Evolutionary conservation across 805 yeast genomes (phyloP), one percentile per base, ranked within the genome.

Genomic region (Candida chauliodis): DNA sequence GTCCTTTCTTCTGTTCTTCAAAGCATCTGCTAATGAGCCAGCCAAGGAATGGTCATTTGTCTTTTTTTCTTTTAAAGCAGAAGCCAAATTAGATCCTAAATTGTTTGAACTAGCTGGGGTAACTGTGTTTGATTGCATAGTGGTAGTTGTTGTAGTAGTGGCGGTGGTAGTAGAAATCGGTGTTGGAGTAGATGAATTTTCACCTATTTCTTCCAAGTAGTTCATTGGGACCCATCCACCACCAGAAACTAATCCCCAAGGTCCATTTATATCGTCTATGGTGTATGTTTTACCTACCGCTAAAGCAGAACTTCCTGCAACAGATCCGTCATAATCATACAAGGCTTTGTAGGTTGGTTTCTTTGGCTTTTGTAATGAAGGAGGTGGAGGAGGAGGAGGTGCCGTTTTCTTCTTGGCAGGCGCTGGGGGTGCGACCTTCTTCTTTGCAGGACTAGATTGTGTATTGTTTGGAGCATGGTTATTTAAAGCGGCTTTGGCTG

Each of bases 211-310:
- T 15, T 70, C 79, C 53, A 91, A 78, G 56, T 90, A 93, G n/a
- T 90, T 85, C 16, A 93, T 83, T 10, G 99, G 99, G 9, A 93
- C 91, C 99, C 99, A 93, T 4, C 99, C 99, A 58, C 89, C 93
- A 23, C 78, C 71, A 56, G 84, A 84, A 8, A 89, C 97, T 41
- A 93, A 71, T 51, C 95, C 91, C 99, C 99, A 93, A 13, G 96
- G 96, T 45, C 86, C 90, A 32, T 81, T 79, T 41, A 83, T 86
- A 46, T 83, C 79, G 53, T 76, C 81, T 23, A 93, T 78, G 44
- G 78, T 78, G 25, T 91, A 79, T 33, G 87, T 67, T 31, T 85
- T 84, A 42, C 85, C 96, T 51, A 83, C 84, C 5, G 72, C 63
- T 27, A 91, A 69, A 5, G 96, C 88, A 42, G 90, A 69, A 7